A percentile compares a stretch with the other conserved stretches of the same genome.
These are phyloP conservation scores for Schoenoplectus tabernaemontani DNA, from an alignment of 202 grass and related monocot genomes.

Conservation along the genomic window DNA sequence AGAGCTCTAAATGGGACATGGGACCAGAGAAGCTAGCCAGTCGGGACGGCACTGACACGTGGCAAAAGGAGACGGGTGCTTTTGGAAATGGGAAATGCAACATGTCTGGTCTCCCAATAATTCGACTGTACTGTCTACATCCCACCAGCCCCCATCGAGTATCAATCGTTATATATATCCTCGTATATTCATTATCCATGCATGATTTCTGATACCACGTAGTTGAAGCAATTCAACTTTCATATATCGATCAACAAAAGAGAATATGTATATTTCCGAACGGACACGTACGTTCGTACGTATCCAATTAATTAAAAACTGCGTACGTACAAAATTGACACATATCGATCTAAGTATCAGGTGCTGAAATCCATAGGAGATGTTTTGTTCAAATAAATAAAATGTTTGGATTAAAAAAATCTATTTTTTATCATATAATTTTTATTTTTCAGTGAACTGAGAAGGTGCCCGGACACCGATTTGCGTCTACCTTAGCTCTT, in stretches of 20 bases:
- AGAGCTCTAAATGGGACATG: not conserved
- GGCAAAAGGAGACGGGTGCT: not conserved
- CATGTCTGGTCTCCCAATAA: conserved; percentile 21
- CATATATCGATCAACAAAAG: not conserved
- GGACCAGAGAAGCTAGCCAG: not conserved
- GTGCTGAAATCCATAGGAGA: too few relatives aligned
- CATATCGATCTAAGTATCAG: too few relatives aligned
- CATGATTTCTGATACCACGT: not conserved
- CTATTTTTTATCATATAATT: too few relatives aligned
- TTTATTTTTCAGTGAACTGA: too few relatives aligned
- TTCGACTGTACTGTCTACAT: conserved; percentile 10
- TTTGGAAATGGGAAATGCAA: conserved; percentile 14
- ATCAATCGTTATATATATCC: not conserved
- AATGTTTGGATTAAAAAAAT: too few relatives aligned
- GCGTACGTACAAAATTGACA: too few relatives aligned
- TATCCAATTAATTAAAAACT: too few relatives aligned
- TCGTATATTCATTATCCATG: not conserved
- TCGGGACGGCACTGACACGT: not conserved
- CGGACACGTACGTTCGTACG: too few relatives aligned
- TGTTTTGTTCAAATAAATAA: too few relatives aligned
- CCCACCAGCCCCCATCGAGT: not conserved
- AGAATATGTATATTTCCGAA: too few relatives aligned
- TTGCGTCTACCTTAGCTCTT: too few relatives aligned
- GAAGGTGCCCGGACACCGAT: too few relatives aligned
- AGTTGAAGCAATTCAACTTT: not conserved